Base-by-base conservation (phyloP, 2,329 filamentous ascomycete species). In the Colletotrichum tamarilloi region DNA sequence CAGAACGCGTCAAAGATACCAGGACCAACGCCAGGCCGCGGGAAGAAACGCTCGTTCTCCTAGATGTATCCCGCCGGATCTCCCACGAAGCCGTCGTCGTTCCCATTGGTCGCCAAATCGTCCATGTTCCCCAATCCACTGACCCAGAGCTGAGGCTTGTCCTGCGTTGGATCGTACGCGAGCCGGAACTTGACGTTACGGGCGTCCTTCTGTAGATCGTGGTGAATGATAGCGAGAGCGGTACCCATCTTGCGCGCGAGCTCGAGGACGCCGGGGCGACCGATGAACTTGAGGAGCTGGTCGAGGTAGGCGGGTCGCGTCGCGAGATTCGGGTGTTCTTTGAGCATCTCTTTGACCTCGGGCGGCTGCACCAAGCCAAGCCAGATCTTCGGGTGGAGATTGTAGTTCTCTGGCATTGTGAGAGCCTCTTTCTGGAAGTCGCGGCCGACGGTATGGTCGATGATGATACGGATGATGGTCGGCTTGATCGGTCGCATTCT, bases 31-130 rank as follows among this genome's bases (percentile, higher is more conserved):
- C 46, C 64, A 38, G 68, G 68, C 1, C 68, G 68, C 28, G 68
- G 68, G 24, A 62, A 72, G 64, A 57, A 68, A 11, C 55, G 64
- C 64, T 68, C 58, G 58, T 62, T 68, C 30, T 38, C 49, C 68
- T 59, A 66, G 55, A 71, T 55, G 5, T 28, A 35, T 14, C 11
- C 49, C 9, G 46, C 68, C 3, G 32, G 55, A 5, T 67, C 42
- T 22, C 59, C 67, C 58, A 30, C 53, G 28, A 68, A 53, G 3
- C 53, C 53, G 30, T n/a, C 62, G 4, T 53, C 53, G 26, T 9
- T 22, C 3, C 28, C 42, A 14, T 49, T 52, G 35, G 22, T 9
- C n/a, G 24, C n/a, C 16, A 71, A 16, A 3, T 22, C 32, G 5
- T n/a, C n/a, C 68, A 71, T 71, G n/a, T 26, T 19, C 2, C 62